These are phyloP conservation scores for Zanthoxylum bungeanum DNA, from an alignment of 345 rosid species.

Conservation along the genomic window DNA sequence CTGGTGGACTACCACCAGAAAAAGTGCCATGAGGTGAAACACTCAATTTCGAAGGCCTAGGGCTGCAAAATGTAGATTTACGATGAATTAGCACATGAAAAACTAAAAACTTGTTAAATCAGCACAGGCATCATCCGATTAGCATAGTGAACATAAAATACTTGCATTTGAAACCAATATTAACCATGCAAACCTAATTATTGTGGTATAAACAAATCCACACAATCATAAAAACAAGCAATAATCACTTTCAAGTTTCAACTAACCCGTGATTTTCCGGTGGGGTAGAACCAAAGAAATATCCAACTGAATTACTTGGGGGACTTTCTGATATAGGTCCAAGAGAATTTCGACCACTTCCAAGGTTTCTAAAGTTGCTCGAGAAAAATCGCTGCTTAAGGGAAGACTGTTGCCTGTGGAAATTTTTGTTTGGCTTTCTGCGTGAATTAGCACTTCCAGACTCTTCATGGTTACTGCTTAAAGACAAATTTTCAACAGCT, in stretches of 20 bases:
- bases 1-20: conserved; percentile 86
- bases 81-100: conserved; percentile 11
- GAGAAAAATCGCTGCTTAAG: conserved; percentile 78
- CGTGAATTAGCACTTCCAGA: conserved; percentile 43
- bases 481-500: conserved; percentile 41
- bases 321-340: conserved; percentile 86
- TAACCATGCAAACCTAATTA: neutral
- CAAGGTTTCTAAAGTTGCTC: conserved; percentile 71
- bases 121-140: neutral
- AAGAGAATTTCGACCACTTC: conserved; percentile 41
- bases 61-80: conserved; percentile 41
- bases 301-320: conserved; percentile 91
- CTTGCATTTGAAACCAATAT: neutral
- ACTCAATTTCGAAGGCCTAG: conserved; percentile 74
- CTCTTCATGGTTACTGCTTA: conserved; percentile 53
- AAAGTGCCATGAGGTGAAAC: conserved; percentile 70
- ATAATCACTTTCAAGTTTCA: conserved; percentile 20
- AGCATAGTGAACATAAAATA: conserved; percentile 1
- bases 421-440: conserved; percentile 63
- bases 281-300: conserved; percentile 93
- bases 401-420: conserved; percentile 59
- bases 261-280: conserved; percentile 90
- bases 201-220: neutral
- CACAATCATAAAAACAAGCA: conserved; percentile 5
- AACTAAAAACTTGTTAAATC: neutral